Base-by-base conservation (phyloP, 2,329 filamentous ascomycete genomes). In the Xylaria polymorpha region DNA sequence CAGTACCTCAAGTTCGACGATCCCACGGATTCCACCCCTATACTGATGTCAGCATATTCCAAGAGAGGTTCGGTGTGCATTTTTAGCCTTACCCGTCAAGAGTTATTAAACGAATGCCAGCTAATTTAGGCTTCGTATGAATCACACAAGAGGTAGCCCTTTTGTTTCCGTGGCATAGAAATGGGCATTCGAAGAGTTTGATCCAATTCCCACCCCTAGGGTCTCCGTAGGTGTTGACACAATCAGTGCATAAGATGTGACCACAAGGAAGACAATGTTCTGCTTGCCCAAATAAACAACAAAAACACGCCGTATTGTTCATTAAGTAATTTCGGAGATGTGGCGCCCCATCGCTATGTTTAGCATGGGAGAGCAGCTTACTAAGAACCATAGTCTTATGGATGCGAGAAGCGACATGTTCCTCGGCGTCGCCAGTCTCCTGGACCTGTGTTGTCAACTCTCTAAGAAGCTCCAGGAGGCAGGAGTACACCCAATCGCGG, bases 291-390 rank as follows among this genome's bases (percentile, higher is more conserved):
- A 41, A 44, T n/a, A 85, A 74, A 68, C 84, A 86, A 61, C 79
- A 83, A 66, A 85, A 84, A 67, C 84, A 86, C 1, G 81, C 81
- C 0, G 80, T 76, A 69, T 84, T 83, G 46, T 80, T 84, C 18
- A 48, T 15, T 44, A 44, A 44, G 14, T 44, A 37, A 9, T 60
- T 60, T 44, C 43, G 29, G 22, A 18, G 6, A 35, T 46, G 25
- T 15, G 58, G n/a, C 32, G 29, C 15, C 8, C 18, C 39, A 14
- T 58, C 32, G n/a, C 55, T 58, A 22, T 39, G 4, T 9, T 58
- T 58, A 15, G 55, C 55, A 43, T 58, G 55, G 10, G 55, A 58
- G 15, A 58, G 39, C 29, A 58, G 55, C 15, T 58, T 58, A 7
- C 18, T 58, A 9, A 58, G 55, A 8, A 48, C 37, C 29, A 50